These are phyloP conservation scores for Dendrocalamus latiflorus DNA, from an alignment of 202 grass and related monocot genomes.

Conservation along the genomic window DNA sequence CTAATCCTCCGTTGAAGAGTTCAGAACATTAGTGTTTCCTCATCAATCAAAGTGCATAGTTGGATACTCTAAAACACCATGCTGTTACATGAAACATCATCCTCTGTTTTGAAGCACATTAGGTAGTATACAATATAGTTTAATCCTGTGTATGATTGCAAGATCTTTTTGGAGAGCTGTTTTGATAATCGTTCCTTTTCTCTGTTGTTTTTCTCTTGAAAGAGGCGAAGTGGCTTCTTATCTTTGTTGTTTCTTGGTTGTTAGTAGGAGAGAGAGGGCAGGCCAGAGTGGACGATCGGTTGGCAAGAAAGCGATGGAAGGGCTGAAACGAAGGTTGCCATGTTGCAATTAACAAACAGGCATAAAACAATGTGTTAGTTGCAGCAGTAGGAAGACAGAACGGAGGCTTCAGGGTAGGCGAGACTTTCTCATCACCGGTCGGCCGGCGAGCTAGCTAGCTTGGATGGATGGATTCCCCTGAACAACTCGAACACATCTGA, in stretches of 20 bases:
- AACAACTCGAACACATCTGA: background rate
- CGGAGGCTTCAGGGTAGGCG: slow-evolving; percentile 24
- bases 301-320: slow-evolving; percentile 41
- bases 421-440: slow-evolving; percentile 31
- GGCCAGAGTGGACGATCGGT: slow-evolving; percentile 41
- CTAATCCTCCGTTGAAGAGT: background rate
- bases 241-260: slow-evolving; percentile 19
- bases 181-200: background rate
- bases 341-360: background rate
- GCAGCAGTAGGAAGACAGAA: background rate
- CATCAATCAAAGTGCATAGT: background rate
- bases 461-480: slow-evolving; percentile 24
- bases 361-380: background rate
- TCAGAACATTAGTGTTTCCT: background rate
- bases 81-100: background rate
- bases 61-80: background rate
- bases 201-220: no score
- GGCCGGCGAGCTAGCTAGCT: background rate
- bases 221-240: background rate
- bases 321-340: slow-evolving; percentile 22
- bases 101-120: background rate
- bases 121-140: background rate
- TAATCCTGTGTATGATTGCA: background rate
- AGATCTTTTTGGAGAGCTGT: background rate
- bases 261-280: background rate